Conservation (phyloP, 306 rosid species). For the Sindora glabra region DNA sequence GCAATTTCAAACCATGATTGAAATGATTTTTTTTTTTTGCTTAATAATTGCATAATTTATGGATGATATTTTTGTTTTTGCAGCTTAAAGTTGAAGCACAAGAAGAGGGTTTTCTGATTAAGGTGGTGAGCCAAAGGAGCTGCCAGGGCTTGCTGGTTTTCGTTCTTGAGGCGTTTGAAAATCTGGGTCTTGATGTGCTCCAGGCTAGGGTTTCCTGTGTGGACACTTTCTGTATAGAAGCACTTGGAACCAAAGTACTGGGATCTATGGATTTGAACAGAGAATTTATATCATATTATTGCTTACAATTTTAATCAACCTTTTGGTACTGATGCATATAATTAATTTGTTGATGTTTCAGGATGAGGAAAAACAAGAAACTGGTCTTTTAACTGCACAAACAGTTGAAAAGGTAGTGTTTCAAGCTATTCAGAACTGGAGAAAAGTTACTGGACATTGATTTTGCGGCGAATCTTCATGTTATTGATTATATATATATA, state of each 20-base stretch:
- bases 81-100: conserved; percentile 37
- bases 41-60: too few species aligned
- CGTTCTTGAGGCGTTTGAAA: conserved; percentile 58
- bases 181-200: conserved; percentile 52
- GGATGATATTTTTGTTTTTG: not conserved
- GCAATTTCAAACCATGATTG: too few species aligned
- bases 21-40: too few species aligned
- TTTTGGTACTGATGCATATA: too few species aligned
- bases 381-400: conserved; percentile 21
- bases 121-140: conserved; percentile 31
- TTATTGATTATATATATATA: too few species aligned
- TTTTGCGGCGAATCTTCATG: too few species aligned
- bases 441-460: conserved; percentile 16
- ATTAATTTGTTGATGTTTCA: conserved; percentile 12
- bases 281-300: not conserved
- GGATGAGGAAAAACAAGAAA: conserved; percentile 33
- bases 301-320: too few species aligned
- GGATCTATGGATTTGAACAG: not conserved
- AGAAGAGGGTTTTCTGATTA: conserved; percentile 37
- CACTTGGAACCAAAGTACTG: conserved; percentile 37
- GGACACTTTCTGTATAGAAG: conserved; percentile 40
- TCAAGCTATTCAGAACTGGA: conserved; percentile 59
- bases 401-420: conserved; percentile 35
- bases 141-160: conserved; percentile 52
- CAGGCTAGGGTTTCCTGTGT: conserved; percentile 73